These are phyloP conservation scores for Cinnamomum chago DNA, from an alignment of 164 flowering plant genomes.

Conservation along the genomic window DNA sequence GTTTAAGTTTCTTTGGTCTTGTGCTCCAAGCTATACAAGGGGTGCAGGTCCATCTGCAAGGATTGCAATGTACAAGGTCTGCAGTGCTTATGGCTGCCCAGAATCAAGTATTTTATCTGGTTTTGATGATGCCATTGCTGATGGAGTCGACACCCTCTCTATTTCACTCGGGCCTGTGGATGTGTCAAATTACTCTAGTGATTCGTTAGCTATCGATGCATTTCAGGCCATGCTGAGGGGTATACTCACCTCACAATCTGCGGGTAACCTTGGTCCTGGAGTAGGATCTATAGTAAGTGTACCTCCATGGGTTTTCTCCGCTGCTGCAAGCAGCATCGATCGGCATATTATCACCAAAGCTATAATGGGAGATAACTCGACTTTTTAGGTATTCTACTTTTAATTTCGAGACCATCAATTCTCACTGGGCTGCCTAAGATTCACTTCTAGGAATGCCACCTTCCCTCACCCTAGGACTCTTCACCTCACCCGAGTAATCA, in stretches of 20 bases:
- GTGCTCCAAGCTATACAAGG: conserved; percentile 63
- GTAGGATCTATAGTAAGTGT: conserved; percentile 33
- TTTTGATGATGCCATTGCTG: conserved; percentile 66
- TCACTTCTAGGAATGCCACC: too few species aligned
- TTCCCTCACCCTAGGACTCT: too few species aligned
- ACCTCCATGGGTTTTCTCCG: conserved; percentile 81
- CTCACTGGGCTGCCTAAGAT: too few species aligned
- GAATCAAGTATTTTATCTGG: conserved; percentile 68
- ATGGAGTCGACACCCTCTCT: conserved; percentile 81
- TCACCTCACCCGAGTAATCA: too few species aligned
- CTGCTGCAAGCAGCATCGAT: conserved; percentile 64
- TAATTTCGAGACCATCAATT: too few species aligned
- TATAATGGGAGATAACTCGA: not conserved
- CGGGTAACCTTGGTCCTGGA: conserved; percentile 68
- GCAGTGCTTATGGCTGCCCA: conserved; percentile 63
- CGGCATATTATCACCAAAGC: conserved; percentile 27
- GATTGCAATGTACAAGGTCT: conserved; percentile 76
- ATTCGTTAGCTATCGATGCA: conserved; percentile 51
- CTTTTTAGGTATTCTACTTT: not conserved
- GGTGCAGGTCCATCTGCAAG: conserved; percentile 76
- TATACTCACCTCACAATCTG: conserved; percentile 55
- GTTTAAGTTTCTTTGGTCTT: conserved; percentile 64
- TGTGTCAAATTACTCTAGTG: conserved; percentile 19
- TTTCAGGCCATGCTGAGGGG: conserved; percentile 76
- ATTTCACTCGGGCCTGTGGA: too few species aligned